These are phyloP conservation scores for Eimeria praecox DNA, from an alignment of 169 alveolate species.

Conservation along the genomic window DNA sequence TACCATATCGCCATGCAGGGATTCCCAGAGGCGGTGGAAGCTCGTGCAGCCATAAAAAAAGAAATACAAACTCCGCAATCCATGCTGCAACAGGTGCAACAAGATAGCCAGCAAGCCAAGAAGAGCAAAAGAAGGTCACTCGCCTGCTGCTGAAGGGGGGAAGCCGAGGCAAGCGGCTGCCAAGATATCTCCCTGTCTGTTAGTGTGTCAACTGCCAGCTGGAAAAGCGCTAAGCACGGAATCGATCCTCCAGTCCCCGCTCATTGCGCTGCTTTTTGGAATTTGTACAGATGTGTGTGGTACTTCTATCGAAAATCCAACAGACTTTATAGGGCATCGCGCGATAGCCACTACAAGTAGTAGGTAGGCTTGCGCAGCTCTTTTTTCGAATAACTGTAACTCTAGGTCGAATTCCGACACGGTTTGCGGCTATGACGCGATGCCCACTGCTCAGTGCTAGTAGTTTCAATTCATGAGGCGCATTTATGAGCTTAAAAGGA, in stretches of 20 bases:
- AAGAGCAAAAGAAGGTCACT: slow-evolving; percentile 19
- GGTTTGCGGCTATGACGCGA: background rate
- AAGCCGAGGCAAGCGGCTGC: background rate
- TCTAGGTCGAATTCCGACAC: background rate
- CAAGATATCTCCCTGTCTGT: background rate
- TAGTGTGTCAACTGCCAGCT: background rate
- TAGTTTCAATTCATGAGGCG: no score
- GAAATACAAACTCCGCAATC: slow-evolving; percentile 28
- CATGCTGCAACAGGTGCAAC: slow-evolving; percentile 11
- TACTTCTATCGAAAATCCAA: background rate
- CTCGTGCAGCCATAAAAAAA: slow-evolving; percentile 72
- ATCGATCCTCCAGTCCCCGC: background rate
- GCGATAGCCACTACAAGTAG: background rate
- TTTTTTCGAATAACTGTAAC: background rate
- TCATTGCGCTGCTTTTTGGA: background rate
- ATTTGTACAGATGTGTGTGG: background rate
- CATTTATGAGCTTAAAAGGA: background rate
- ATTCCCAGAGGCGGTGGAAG: slow-evolving; percentile 32
- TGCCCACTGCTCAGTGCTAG: background rate
- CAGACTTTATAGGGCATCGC: background rate
- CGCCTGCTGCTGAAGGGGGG: slow-evolving; percentile 27
- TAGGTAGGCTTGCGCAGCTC: background rate
- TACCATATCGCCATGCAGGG: slow-evolving; percentile 74
- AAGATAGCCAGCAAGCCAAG: background rate
- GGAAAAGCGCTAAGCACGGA: background rate